A percentile compares a stretch with the other conserved stretches of the same genome.
These are phyloP conservation scores for Pyropia yezoensis DNA, from an alignment of 23 red algal genomes.

Conservation along the genomic window DNA sequence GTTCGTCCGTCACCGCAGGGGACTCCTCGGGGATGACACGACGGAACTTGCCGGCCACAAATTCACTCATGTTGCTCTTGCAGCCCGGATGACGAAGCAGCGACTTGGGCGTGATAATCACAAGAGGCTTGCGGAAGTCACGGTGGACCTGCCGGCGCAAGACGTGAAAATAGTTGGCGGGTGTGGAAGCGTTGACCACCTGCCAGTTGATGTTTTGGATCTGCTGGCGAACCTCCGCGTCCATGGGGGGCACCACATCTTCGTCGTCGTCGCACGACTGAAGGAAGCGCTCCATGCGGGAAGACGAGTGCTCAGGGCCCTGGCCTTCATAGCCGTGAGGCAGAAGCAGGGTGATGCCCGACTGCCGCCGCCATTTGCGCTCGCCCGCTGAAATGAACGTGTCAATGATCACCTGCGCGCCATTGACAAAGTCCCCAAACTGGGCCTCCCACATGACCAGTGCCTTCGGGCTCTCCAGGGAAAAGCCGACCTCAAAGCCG, in stretches of 20 bases:
- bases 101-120: constrained; percentile 93
- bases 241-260: constrained; percentile 80
- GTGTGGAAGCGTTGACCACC: constrained; percentile 84
- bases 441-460: constrained; percentile 98
- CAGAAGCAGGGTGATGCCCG: constrained; percentile 81
- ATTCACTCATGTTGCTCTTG: constrained; percentile 53
- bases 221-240: constrained; percentile 44
- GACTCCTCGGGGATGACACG: constrained; percentile 55
- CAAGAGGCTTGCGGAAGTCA: constrained; percentile 94
- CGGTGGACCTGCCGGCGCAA: constrained; percentile 86
- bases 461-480: constrained; percentile 79
- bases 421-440: constrained; percentile 98
- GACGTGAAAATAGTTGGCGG: constrained; percentile 98
- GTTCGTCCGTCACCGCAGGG: constrained; percentile 11
- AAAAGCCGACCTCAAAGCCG: constrained; percentile 95
- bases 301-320: constrained; percentile 97
- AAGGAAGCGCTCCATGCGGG: constrained; percentile 83
- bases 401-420: constrained; percentile 99
- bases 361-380: constrained; percentile 97
- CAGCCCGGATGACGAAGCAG: constrained; percentile 76
- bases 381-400: constrained; percentile 96
- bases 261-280: constrained; percentile 97
- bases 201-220: constrained; percentile 94
- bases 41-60: constrained; percentile 61
- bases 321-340: constrained; percentile 98